Evolutionary conservation across 148 eudicot genomes (phyloP).

Genomic region (Persicaria maculosa): DNA sequence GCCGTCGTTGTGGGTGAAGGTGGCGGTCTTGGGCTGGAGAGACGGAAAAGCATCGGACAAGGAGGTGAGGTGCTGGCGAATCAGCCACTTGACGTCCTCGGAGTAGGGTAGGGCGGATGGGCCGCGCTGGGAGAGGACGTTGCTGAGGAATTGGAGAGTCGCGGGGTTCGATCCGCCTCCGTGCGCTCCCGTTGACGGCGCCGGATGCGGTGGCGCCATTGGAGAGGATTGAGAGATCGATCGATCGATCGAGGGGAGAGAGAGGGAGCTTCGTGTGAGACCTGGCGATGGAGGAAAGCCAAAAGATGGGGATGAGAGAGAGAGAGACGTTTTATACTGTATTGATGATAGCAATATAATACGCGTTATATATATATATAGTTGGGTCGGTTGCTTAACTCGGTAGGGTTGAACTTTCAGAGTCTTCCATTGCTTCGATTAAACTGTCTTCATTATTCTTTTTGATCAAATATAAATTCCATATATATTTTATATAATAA

Average conservation of each 20-base stretch:
- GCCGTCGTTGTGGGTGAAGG: slow-evolving; percentile 90
- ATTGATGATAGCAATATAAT: neutral
- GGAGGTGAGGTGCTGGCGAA: slow-evolving; percentile 74
- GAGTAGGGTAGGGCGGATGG: slow-evolving; percentile 69
- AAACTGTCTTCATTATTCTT: too few species aligned
- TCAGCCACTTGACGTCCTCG: slow-evolving; percentile 79
- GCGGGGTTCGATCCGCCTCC: slow-evolving; percentile 15
- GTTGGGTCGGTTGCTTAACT: too few species aligned
- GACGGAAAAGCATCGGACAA: slow-evolving; percentile 53
- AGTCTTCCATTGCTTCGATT: too few species aligned
- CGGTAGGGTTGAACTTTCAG: too few species aligned
- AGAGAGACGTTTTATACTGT: neutral
- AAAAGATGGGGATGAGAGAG: neutral
- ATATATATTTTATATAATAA: too few species aligned
- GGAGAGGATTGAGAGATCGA: neutral
- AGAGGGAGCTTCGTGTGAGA: neutral
- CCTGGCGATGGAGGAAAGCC: neutral
- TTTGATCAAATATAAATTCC: too few species aligned
- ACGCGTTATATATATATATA: neutral
- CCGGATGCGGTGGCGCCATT: slow-evolving; percentile 7
- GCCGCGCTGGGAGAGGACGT: slow-evolving; percentile 81
- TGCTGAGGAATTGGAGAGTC: slow-evolving; percentile 72
- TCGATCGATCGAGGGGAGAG: neutral
- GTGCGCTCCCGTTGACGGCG: neutral
- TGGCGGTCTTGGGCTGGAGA: slow-evolving; percentile 67